Base-by-base conservation (phyloP, 148 eudicot genomes). In the Bassia scoparia region DNA sequence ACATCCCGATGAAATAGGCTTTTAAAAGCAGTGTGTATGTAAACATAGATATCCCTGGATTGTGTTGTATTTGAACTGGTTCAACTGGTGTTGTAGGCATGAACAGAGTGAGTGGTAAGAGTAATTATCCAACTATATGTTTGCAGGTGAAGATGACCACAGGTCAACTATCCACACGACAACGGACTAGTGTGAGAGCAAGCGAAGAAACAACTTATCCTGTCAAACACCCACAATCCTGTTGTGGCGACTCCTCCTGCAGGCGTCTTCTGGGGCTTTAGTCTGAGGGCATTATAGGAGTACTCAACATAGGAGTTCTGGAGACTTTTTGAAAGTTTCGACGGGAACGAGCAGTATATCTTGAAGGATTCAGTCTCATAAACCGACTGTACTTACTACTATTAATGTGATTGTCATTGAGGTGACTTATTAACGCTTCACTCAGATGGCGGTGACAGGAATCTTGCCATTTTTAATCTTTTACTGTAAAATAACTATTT, bases 131-230 rank as follows among this genome's bases (percentile, higher is more conserved):
- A 58, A 61, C 31, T 21, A 31, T 55, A 53, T 24, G 7, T 72
- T 53, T 78, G 62, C 86, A 94, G 99, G 99, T 95, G 6, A 72
- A 81, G 81, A 95, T 95, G 99, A 95, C 96, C 24, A 95, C 99
- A 27, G 99, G 99, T 14, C 99, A 34, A 95, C 99, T 16, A 91
- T 95, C 56, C 99, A 91, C 85, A 95, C 99, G 23, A 95, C 97
- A 56, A 87, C 48, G 99, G 99, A 61, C 80, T 95, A 80, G 84
- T 82, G 33, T 95, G 99, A 91, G 82, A 38, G 92, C 87, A 88
- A 87, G 49, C 82, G 83, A 74, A 83, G 97, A 77, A n/a, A 83
- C 71, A 11, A 50, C 69, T 54, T 77, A 83, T 61, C 88, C 91
- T 0, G 41, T 76, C 27, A 76, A 76, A 24, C n/a, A n/a, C 38